phyloP scores from a whole-genome alignment of 1,284 basidiomycete genomes.

The Schizopora paradoxa region DNA sequence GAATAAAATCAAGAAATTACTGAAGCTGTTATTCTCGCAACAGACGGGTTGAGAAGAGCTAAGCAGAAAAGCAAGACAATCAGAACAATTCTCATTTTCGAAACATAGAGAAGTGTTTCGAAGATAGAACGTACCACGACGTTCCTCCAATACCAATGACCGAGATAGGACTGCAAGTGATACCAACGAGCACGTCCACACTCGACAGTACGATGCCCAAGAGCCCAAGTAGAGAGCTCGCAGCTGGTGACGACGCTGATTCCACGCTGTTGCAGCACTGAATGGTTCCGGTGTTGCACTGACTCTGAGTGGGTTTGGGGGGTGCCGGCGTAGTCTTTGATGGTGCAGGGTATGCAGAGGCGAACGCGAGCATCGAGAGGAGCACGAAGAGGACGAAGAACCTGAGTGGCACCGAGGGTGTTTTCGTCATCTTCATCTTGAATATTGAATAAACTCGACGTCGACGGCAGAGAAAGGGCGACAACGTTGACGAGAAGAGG shows the following conservation, averaged over 20 bases:
- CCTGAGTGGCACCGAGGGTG: too few relatives aligned
- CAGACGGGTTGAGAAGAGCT: slow-evolving; percentile 33
- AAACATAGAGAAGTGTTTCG: too few relatives aligned
- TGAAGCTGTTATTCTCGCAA: slow-evolving; percentile 35
- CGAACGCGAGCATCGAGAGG: too few relatives aligned
- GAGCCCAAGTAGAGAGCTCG: slow-evolving; percentile 1
- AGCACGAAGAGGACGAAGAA: too few relatives aligned
- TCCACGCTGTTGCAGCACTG: slow-evolving; percentile 17
- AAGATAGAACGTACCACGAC: slow-evolving; percentile 22
- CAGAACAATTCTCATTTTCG: too few relatives aligned
- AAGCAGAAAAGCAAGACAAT: neutral
- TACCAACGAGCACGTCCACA: slow-evolving; percentile 4
- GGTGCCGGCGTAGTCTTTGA: too few relatives aligned
- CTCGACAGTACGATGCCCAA: slow-evolving; percentile 1
- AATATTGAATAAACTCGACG: too few relatives aligned
- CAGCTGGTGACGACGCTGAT: neutral
- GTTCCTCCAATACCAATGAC: slow-evolving; percentile 24
- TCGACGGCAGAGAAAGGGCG: too few relatives aligned
- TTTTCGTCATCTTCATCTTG: too few relatives aligned
- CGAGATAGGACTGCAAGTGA: slow-evolving; percentile 15
- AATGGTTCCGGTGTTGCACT: slow-evolving; percentile 27
- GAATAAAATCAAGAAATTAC: slow-evolving; percentile 18
- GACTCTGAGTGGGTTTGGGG: slow-evolving; percentile 11
- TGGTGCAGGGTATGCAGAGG: too few relatives aligned
- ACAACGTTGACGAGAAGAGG: too few relatives aligned